phyloP scores from a whole-genome alignment of 805 yeast species.

The Wickerhamomyces chaumierensis region DNA sequence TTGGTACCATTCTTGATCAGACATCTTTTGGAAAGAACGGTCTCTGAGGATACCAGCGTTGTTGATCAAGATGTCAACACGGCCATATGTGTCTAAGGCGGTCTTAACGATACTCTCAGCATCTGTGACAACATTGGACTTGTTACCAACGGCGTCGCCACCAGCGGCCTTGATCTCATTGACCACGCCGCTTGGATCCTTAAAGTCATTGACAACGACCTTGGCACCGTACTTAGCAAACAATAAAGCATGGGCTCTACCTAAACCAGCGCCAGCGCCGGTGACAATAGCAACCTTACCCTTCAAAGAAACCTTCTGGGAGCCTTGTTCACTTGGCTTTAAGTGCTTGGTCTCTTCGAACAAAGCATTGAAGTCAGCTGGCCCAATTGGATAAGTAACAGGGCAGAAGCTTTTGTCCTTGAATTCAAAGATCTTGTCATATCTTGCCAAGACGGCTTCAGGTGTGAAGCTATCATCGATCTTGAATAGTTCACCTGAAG shows the following conservation, averaged over 20 bases:
- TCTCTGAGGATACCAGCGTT: constrained; percentile 95
- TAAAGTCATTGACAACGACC: constrained; percentile 87
- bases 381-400: constrained; percentile 56
- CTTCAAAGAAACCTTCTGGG: constrained; percentile 47
- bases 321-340: constrained; percentile 49
- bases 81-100: constrained; percentile 68
- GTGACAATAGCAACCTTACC: constrained; percentile 85
- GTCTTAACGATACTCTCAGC: constrained; percentile 67
- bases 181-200: constrained; percentile 63
- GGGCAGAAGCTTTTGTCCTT: constrained; percentile 42
- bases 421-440: constrained; percentile 54
- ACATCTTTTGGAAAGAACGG: constrained; percentile 75
- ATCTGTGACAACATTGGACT: constrained; percentile 69
- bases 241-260: constrained; percentile 76
- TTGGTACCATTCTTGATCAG: constrained; percentile 71
- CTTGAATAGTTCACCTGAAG: constrained; percentile 75
- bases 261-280: constrained; percentile 93
- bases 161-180: constrained; percentile 64
- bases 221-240: constrained; percentile 90
- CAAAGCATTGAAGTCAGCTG: constrained; percentile 60
- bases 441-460: constrained; percentile 63
- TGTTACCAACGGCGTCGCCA: constrained; percentile 74
- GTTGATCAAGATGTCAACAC: constrained; percentile 76
- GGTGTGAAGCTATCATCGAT: constrained; percentile 74
- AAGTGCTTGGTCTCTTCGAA: constrained; percentile 39